These are phyloP conservation scores for Ophiostoma tasmaniense DNA, from an alignment of 2,329 filamentous ascomycete genomes.

Conservation along the genomic window DNA sequence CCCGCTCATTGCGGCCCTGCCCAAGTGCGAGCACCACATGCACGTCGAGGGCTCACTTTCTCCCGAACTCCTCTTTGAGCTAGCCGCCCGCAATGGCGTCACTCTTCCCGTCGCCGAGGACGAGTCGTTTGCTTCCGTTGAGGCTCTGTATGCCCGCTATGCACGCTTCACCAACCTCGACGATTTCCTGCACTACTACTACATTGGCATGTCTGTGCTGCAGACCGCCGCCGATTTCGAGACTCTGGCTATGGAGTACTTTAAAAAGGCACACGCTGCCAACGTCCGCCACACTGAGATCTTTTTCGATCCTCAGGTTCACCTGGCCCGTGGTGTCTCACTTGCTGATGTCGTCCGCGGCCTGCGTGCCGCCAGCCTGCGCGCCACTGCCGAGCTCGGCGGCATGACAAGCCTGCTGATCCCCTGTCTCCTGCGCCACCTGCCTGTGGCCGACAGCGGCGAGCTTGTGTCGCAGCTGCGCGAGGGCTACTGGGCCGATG, in stretches of 20 bases:
- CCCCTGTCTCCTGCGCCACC: slow-evolving; percentile 63
- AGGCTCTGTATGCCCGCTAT: slow-evolving; percentile 55
- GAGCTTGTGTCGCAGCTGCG: slow-evolving; percentile 36
- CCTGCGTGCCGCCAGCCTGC: slow-evolving; percentile 49
- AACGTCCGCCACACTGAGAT: slow-evolving; percentile 65
- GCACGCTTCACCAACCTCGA: slow-evolving; percentile 60
- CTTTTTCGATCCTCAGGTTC: slow-evolving; percentile 75
- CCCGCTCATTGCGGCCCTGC: slow-evolving; percentile 54
- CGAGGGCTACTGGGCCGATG: slow-evolving; percentile 33
- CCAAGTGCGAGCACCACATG: slow-evolving; percentile 76
- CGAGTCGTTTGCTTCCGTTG: slow-evolving; percentile 52
- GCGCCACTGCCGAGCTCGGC: slow-evolving; percentile 50
- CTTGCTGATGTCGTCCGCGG: slow-evolving; percentile 58
- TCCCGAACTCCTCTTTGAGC: slow-evolving; percentile 59
- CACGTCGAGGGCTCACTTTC: slow-evolving; percentile 71
- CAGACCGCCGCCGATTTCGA: slow-evolving; percentile 60
- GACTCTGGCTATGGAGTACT: slow-evolving; percentile 63
- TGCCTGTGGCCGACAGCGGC: slow-evolving; percentile 51
- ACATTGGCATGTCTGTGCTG: slow-evolving; percentile 64
- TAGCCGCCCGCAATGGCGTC: slow-evolving; percentile 60
- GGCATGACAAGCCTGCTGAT: slow-evolving; percentile 58
- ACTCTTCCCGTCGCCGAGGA: slow-evolving; percentile 47
- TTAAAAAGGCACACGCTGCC: slow-evolving; percentile 53
- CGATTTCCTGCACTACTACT: slow-evolving; percentile 70
- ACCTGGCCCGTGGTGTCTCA: slow-evolving; percentile 53